Percentiles rank a stretch among this genome's conserved stretches.
These are phyloP conservation scores for Aristolochia contorta DNA, from an alignment of 164 flowering plant species.

Conservation along the genomic window DNA sequence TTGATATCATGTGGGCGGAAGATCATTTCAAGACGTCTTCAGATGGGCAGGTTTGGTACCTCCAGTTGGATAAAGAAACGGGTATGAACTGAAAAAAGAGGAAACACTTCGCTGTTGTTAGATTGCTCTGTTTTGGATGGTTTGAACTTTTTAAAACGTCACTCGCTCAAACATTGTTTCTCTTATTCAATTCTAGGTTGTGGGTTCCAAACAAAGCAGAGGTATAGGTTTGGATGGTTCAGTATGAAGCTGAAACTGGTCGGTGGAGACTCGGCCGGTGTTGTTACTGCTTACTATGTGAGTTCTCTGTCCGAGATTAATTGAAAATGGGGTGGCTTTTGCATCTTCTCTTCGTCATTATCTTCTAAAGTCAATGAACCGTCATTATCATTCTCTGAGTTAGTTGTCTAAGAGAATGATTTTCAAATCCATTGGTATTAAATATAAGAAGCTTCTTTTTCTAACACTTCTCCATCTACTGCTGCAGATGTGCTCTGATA, in stretches of 20 bases:
- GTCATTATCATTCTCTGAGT: background rate
- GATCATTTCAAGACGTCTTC: slow-evolving; percentile 69
- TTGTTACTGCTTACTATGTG: slow-evolving; percentile 92
- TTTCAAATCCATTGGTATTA: too few species aligned
- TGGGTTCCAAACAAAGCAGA: slow-evolving; percentile 77
- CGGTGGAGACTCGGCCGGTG: slow-evolving; percentile 94
- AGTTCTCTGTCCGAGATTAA: slow-evolving; percentile 12
- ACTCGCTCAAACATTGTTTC: background rate
- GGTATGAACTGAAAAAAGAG: slow-evolving; percentile 33
- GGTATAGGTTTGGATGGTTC: slow-evolving; percentile 94
- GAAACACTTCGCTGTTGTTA: background rate
- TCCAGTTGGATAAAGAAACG: slow-evolving; percentile 68
- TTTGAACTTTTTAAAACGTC: background rate
- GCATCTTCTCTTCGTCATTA: too few species aligned
- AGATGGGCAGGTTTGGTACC: slow-evolving; percentile 86
- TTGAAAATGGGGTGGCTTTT: background rate
- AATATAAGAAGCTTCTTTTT: too few species aligned
- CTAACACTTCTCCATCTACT: background rate
- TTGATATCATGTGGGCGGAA: slow-evolving; percentile 72
- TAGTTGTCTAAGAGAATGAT: background rate
- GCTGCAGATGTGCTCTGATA: slow-evolving; percentile 79
- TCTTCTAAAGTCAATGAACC: too few species aligned
- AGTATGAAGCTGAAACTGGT: slow-evolving; percentile 90
- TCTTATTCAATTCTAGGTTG: slow-evolving; percentile 40
- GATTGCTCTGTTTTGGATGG: too few species aligned